phyloP scores from a whole-genome alignment of 179 eudicot genomes.

The Camellia oleifera region DNA sequence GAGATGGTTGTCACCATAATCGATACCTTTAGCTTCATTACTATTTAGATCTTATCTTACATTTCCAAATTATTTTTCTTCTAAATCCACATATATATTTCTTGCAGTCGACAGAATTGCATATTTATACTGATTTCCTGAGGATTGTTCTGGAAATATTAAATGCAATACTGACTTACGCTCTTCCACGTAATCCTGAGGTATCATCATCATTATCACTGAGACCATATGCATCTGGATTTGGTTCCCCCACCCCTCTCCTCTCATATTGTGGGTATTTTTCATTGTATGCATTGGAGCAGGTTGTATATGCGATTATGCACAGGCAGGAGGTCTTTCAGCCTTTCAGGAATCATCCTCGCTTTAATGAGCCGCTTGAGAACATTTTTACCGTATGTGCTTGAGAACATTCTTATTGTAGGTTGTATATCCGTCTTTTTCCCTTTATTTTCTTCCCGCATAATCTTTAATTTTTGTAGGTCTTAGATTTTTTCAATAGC shows the following conservation, averaged over 20 bases:
- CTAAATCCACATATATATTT: conserved; percentile 18
- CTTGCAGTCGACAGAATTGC: conserved; percentile 83
- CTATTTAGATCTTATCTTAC: not conserved
- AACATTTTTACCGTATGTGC: conserved; percentile 82
- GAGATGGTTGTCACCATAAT: conserved; percentile 44
- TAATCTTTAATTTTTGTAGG: conserved; percentile 39
- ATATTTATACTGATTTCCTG: conserved; percentile 87
- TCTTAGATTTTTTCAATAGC: conserved; percentile 83
- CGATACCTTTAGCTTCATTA: not conserved
- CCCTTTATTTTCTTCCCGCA: not conserved
- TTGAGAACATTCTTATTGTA: not conserved
- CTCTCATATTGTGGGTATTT: not conserved
- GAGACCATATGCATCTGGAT: not conserved
- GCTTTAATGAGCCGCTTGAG: conserved; percentile 88
- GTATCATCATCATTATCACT: conserved; percentile 30
- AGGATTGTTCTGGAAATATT: conserved; percentile 90
- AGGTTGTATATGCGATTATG: conserved; percentile 98
- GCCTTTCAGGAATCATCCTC: conserved; percentile 88
- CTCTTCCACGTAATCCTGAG: conserved; percentile 96
- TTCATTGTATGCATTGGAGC: conserved; percentile 23
- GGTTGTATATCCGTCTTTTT: not conserved
- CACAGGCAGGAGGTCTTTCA: conserved; percentile 95
- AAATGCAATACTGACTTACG: conserved; percentile 82
- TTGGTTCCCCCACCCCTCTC: not conserved
- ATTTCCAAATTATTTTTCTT: not conserved